These are phyloP conservation scores for Trypanosomatidae sp. DNA, from an alignment of 208 protist genomes.

Conservation along the genomic window DNA sequence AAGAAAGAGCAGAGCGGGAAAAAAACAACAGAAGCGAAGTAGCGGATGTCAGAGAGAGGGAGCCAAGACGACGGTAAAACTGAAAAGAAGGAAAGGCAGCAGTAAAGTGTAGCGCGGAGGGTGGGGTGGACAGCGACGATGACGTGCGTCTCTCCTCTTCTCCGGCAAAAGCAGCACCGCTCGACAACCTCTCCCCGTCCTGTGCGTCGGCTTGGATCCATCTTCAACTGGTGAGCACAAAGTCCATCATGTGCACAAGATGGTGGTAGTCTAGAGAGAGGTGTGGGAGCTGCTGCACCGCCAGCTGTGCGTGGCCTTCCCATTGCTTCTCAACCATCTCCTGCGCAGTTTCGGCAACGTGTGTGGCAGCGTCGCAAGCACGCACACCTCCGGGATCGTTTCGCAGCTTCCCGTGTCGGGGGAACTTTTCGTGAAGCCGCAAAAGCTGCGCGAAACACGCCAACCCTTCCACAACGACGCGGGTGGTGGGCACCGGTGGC, in stretches of 20 bases:
- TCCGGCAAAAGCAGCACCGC: not conserved
- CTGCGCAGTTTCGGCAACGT: not conserved
- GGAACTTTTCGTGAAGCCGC: constrained; percentile 2
- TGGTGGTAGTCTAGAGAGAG: constrained; percentile 4
- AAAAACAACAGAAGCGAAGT: not conserved
- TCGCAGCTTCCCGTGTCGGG: not conserved
- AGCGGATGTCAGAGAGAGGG: not conserved
- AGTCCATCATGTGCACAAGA: constrained; percentile 10
- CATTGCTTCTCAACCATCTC: constrained; percentile 11
- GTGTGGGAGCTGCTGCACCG: not conserved
- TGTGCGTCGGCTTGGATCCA: not conserved
- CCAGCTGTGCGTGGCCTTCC: constrained; percentile 7
- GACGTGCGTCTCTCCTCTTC: not conserved
- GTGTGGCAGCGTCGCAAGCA: not conserved
- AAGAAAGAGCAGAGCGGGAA: constrained; percentile 5
- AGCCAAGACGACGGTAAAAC: not conserved
- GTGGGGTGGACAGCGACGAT: not conserved
- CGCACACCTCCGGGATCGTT: not conserved
- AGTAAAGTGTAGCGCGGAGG: not conserved
- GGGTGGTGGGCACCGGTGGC: constrained; percentile 3
- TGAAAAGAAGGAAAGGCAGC: not conserved
- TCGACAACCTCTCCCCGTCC: not conserved
- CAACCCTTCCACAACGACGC: constrained; percentile 15
- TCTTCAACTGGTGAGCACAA: constrained; percentile 4
- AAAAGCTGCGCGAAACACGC: not conserved